Conservation (phyloP, 2,329 filamentous ascomycete genomes). For the Helminthosporium solani region DNA sequence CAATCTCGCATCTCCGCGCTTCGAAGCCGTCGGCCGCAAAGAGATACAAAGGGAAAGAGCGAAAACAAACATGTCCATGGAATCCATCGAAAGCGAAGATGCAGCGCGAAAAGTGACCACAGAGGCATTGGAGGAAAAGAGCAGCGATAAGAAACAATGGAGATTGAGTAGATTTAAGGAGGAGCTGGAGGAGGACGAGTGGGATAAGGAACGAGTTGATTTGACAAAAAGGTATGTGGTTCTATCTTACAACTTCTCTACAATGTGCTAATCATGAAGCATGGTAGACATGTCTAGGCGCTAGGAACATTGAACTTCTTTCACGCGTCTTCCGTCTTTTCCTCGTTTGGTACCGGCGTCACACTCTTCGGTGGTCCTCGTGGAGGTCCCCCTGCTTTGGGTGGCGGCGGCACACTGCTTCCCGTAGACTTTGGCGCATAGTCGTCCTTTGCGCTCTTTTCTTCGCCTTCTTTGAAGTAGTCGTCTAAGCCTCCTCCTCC, state of each 20-base stretch:
- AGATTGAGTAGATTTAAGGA: slow-evolving; percentile 36
- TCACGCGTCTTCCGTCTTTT: slow-evolving; percentile 9
- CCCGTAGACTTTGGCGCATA: slow-evolving; percentile 34
- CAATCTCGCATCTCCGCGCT: slow-evolving; percentile 14
- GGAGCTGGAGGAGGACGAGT: slow-evolving; percentile 23
- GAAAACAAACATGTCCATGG: slow-evolving; percentile 15
- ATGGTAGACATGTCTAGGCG: background rate
- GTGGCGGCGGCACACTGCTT: slow-evolving; percentile 38
- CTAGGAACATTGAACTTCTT: background rate
- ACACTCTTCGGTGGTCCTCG: slow-evolving; percentile 35
- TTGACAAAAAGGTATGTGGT: background rate
- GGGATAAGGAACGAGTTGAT: background rate
- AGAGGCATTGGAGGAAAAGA: slow-evolving; percentile 6
- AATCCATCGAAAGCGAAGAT: slow-evolving; percentile 24
- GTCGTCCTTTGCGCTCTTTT: slow-evolving; percentile 47
- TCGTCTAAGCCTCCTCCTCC: slow-evolving; percentile 44
- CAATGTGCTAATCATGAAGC: background rate
- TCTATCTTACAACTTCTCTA: background rate
- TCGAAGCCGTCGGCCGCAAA: slow-evolving; percentile 27
- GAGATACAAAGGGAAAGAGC: slow-evolving; percentile 15
- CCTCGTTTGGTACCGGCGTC: slow-evolving; percentile 21
- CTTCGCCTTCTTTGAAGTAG: slow-evolving; percentile 49
- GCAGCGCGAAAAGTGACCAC: background rate
- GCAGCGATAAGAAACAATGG: slow-evolving; percentile 15
- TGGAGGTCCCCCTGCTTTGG: slow-evolving; percentile 39